phyloP scores from a whole-genome alignment of 306 rosid species.

The Vachellia collinsii region DNA sequence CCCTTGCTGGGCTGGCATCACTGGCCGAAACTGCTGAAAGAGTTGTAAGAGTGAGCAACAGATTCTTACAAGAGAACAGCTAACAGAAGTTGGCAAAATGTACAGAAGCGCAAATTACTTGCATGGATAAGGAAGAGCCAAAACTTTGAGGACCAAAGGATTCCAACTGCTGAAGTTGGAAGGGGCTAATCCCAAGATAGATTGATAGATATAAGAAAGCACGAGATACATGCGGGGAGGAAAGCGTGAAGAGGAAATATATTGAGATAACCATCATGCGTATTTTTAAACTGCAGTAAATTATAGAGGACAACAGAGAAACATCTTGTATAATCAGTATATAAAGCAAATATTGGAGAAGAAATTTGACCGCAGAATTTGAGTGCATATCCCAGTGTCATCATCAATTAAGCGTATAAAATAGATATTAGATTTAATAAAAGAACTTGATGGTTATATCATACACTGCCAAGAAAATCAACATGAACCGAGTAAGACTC shows the following conservation, averaged over 20 bases:
- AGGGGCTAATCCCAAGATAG: conserved; percentile 35
- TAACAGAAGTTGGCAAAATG: conserved; percentile 9
- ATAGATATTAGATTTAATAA: not conserved
- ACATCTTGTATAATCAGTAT: not conserved
- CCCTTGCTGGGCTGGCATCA: conserved; percentile 77
- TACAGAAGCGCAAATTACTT: conserved; percentile 29
- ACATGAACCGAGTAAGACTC: conserved; percentile 11
- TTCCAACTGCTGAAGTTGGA: conserved; percentile 41
- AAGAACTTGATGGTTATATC: conserved; percentile 13
- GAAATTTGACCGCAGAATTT: not conserved
- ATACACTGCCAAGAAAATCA: conserved; percentile 8
- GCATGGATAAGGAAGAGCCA: conserved; percentile 40
- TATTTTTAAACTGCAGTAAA: not conserved
- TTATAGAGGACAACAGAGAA: not conserved
- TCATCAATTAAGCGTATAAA: conserved; percentile 4
- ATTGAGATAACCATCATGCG: not conserved
- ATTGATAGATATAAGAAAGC: not conserved
- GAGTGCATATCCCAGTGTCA: not conserved
- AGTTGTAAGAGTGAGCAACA: conserved; percentile 32
- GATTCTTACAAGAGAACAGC: conserved; percentile 11
- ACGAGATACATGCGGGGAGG: not conserved
- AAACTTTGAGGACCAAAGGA: conserved; percentile 52
- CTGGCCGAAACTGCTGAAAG: conserved; percentile 75
- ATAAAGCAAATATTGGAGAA: not conserved
- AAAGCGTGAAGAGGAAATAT: not conserved